Evolutionary conservation across 1,284 basidiomycete species (phyloP).

Genomic region (Irpex sp.): DNA sequence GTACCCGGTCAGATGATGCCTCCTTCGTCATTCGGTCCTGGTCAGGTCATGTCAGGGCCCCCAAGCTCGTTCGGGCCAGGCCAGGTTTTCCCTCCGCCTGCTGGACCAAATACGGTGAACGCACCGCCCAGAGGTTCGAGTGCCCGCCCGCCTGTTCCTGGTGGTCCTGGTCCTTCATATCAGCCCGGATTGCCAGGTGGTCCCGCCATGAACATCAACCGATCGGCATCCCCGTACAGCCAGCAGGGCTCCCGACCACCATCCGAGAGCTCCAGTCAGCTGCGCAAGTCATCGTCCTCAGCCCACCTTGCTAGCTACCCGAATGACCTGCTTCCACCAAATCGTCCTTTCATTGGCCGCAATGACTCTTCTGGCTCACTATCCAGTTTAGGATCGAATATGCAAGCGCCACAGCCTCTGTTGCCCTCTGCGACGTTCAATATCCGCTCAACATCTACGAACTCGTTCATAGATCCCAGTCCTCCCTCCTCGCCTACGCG

Average conservation of each 20-base stretch:
- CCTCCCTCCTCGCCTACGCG: conserved; percentile 75
- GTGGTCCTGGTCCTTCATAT: conserved; percentile 5
- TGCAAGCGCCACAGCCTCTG: conserved; percentile 46
- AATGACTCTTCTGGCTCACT: conserved; percentile 27
- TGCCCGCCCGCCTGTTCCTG: conserved; percentile 14
- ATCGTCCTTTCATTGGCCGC: conserved; percentile 28
- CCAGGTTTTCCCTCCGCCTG: conserved; percentile 10
- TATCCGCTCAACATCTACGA: conserved; percentile 46
- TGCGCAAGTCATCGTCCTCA: conserved; percentile 59
- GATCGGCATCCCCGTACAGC: conserved; percentile 7
- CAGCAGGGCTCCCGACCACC: conserved; percentile 27
- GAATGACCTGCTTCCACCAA: conserved; percentile 24
- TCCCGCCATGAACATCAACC: background rate
- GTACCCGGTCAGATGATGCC: conserved; percentile 27
- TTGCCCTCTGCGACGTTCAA: conserved; percentile 60
- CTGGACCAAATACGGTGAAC: conserved; percentile 34
- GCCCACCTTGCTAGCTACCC: conserved; percentile 49
- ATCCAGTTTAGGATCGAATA: conserved; percentile 28
- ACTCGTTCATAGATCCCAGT: conserved; percentile 64
- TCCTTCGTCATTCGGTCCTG: conserved; percentile 21
- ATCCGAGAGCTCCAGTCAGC: conserved; percentile 34
- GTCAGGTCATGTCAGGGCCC: conserved; percentile 18
- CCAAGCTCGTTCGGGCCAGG: conserved; percentile 19
- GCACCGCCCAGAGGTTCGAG: conserved; percentile 43
- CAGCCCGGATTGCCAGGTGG: conserved; percentile 8